Base-by-base conservation (phyloP, 2,329 filamentous ascomycete genomes). In the Apiospora arundinis region DNA sequence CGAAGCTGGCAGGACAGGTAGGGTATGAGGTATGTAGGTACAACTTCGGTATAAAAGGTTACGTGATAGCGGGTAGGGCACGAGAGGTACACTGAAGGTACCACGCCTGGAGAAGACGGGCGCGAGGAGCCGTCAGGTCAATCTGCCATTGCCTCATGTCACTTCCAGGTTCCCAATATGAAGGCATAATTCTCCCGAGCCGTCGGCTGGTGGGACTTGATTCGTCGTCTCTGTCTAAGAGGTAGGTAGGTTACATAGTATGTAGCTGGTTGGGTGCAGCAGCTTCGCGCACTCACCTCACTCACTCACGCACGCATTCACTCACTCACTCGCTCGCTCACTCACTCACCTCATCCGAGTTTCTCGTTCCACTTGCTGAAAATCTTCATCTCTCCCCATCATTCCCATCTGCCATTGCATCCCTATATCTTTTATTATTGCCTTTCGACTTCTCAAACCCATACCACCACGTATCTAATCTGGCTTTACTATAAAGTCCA, bases 271-370 rank as follows among this genome's bases (percentile, higher is more conserved):
- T 63, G 56, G 40, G 32, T 63, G 56, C 23, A 63, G 56, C 56
- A 63, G 21, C 56, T 63, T 63, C 56, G 32, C 56, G 56, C 56
- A 63, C 32, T 63, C 56, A 63, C 56, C 56, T 63, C 56, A 23
- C 56, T 37, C 28, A 37, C 45, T n/a, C 45, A 48, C 21, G 21
- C 45, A 21, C 56, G 56, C 56, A 63, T 18, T 63, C 56, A 63
- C 56, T 32, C 32, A 32, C 32, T 32, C 32, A 28, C 14, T 56
- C 49, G 21, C 25, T 18, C 49, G 18, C 28, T 56, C 49, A 21
- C 56, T 63, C 32, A 63, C 21, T 40, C 56, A 32, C 28, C 56
- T 40, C 56, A 63, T 63, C 56, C 28, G 56, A 63, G 52, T 63
- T 63, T 21, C 32, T 63, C 56, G 56, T 63, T 40, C 56, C 56